Evolutionary conservation across 1,284 basidiomycete species (phyloP).

Genomic region (Laetiporus sulphureus): DNA sequence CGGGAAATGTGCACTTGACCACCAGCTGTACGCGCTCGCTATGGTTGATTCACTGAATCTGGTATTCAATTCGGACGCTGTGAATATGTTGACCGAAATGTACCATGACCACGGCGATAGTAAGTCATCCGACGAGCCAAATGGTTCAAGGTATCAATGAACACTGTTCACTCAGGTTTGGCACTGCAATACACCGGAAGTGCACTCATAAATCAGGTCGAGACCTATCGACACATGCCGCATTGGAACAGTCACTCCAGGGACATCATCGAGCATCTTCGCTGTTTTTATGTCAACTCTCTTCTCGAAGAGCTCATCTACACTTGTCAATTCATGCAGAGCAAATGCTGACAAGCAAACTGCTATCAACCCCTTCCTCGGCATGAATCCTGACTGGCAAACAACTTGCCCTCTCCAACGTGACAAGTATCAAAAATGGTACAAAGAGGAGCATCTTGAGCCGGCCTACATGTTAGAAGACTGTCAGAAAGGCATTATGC

Average conservation of each 20-base stretch:
- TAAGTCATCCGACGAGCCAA: slow-evolving; percentile 33
- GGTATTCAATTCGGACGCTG: slow-evolving; percentile 91
- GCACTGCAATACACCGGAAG: slow-evolving; percentile 97
- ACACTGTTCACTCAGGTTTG: slow-evolving; percentile 49
- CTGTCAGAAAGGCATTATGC: slow-evolving; percentile 47
- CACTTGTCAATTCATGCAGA: too few relatives aligned
- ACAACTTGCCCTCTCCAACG: slow-evolving; percentile 41
- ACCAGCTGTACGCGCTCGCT: slow-evolving; percentile 94
- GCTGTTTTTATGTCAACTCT: slow-evolving; percentile 95
- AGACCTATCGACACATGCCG: slow-evolving; percentile 92
- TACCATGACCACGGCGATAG: slow-evolving; percentile 97
- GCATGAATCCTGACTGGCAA: slow-evolving; percentile 63
- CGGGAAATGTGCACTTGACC: slow-evolving; percentile 90
- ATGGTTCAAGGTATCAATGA: not conserved
- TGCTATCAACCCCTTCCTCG: slow-evolving; percentile 96
- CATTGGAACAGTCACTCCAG: slow-evolving; percentile 98
- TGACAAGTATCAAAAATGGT: slow-evolving; percentile 81
- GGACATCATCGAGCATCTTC: slow-evolving; percentile 95
- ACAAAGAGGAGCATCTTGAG: slow-evolving; percentile 61
- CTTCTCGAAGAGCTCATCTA: slow-evolving; percentile 56
- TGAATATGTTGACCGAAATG: slow-evolving; percentile 98
- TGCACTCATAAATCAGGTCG: slow-evolving; percentile 93
- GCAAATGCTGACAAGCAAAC: slow-evolving; percentile 98
- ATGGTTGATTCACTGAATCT: slow-evolving; percentile 80
- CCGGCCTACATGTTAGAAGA: slow-evolving; percentile 52